Base-by-base conservation (phyloP, 2,329 filamentous ascomycete species). In the Microthyrium microscopicum region DNA sequence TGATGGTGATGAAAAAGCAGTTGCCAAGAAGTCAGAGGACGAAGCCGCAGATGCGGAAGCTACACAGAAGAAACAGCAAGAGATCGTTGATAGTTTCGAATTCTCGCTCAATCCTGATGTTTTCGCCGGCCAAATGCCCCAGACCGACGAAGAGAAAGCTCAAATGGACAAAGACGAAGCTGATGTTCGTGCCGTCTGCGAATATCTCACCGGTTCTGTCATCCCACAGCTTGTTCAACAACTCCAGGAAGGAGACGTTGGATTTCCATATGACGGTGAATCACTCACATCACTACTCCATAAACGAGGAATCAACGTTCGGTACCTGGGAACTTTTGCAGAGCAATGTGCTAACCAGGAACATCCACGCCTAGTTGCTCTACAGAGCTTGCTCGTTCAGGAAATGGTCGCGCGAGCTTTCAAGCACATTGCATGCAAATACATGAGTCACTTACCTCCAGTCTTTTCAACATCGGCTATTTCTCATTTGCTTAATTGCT, bases 251-350 rank as follows among this genome's bases (percentile, higher is more conserved):
- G 85, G 83, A 5, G 87, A 98, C 44, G 77, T 93, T 43, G 89
- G 87, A 47, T 95, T 95, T 62, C 89, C 89, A 9, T 94, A 95
- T 83, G 91, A 98, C 47, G 89, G 89, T n/a, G 72, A 80, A 48
- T 94, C 87, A 15, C 65, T 98, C 38, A 82, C 78, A 46, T 74
- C 76, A 42, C 70, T 94, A 33, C 66, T 98, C 50, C 89, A 98
- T 64, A 93, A 93, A 66, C 81, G 87, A 26, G 89, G 89, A 58
- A 85, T 98, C 62, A 98, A 98, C 60, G 70, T 95, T 41, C 73
- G 91, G 48, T 98, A 98, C 54, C 68, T 95, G n/a, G 89, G 89
- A 43, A 78, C 75, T 55, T 58, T 98, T 40, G 78, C 82, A 9
- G 63, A 70, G 38, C 65, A 80, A 33, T 73, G 77, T 25, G 53